A percentile compares a stretch with the other conserved stretches of the same genome.
phyloP scores from a whole-genome alignment of 805 yeast genomes.

The Candida nanaspora region DNA sequence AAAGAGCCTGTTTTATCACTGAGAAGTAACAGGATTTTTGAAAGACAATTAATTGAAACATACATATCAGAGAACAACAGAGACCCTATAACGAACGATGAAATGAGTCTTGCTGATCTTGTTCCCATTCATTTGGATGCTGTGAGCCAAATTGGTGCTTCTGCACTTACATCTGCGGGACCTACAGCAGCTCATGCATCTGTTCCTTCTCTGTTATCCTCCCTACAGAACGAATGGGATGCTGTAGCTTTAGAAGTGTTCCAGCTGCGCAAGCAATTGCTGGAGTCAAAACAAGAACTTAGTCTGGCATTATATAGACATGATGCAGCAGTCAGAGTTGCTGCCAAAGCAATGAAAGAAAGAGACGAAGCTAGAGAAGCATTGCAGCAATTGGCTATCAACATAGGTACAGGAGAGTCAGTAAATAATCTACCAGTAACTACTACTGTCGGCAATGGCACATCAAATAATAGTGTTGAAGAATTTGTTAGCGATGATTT shows the following conservation, averaged over 20 bases:
- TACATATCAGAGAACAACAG: constrained; percentile 58
- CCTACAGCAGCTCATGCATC: constrained; percentile 37
- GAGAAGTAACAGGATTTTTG: constrained; percentile 65
- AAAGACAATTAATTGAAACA: constrained; percentile 47
- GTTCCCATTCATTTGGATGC: constrained; percentile 26
- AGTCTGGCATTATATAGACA: constrained; percentile 74
- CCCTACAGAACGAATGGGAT: constrained; percentile 88
- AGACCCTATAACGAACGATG: constrained; percentile 72
- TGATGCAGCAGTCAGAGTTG: constrained; percentile 88
- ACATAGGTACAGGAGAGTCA: constrained; percentile 26
- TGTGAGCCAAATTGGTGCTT: neutral
- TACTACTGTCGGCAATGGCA: too few relatives aligned
- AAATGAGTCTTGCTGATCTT: constrained; percentile 51
- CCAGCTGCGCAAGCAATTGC: constrained; percentile 64
- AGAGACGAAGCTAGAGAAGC: constrained; percentile 69
- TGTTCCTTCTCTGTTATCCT: constrained; percentile 68
- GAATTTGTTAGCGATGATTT: constrained; percentile 4
- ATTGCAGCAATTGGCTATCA: constrained; percentile 44
- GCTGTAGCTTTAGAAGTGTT: constrained; percentile 76
- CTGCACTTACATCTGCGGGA: neutral
- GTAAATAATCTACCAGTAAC: too few relatives aligned
- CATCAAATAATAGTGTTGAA: neutral
- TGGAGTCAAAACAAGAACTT: constrained; percentile 59
- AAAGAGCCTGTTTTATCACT: constrained; percentile 72
- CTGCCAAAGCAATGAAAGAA: constrained; percentile 66